Base-by-base conservation (phyloP, 768 basidiomycete species). In the Tulasnella sp. region DNA sequence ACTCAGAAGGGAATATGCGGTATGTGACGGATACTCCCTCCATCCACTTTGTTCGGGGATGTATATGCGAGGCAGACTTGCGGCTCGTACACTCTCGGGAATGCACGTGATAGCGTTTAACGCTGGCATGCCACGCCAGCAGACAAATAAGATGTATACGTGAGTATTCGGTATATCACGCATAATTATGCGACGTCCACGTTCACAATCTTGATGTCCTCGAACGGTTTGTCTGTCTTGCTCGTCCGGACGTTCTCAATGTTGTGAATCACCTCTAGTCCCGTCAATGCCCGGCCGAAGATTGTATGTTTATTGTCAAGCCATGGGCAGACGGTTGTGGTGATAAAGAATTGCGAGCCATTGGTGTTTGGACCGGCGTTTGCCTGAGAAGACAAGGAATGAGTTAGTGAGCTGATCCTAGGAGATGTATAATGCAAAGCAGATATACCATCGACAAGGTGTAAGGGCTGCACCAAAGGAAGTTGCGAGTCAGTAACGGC, bases 311-410 rank as follows among this genome's bases (percentile, higher is more conserved):
- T 91, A 71, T 81, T 85, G 72, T 96, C 91, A 63, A 95, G 74
- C 91, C 91, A 95, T 5, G 92, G 89, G 7, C 88, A 90, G 5
- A 93, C 86, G 2, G 85, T 93, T 3, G 93, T 96, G 7, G 94
- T 97, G 69, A 98, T 91, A 75, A 97, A 99, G 77, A 97, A 99
- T 68, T 99, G 95, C 1, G 89, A 93, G 0, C 93, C 95, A 69
- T 97, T 97, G 34, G 94, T 96, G 47, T 73, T 74, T 5, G 89
- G 84, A 3, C 93, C 94, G 4, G 88, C 88, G 67, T 94, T 93
- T 7, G 91, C 91, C 64, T 64, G 62, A 17, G 43, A 32, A 44
- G 21, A 2, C n/a, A n/a, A n/a, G n/a, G n/a, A 30, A 29, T n/a
- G 15, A 23, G 41, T 17, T 34, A 42, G 29, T 23, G n/a, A n/a